Evolutionary conservation across 192 early-diverging fungal species (phyloP).

Genomic region (Coemansia sp.): DNA sequence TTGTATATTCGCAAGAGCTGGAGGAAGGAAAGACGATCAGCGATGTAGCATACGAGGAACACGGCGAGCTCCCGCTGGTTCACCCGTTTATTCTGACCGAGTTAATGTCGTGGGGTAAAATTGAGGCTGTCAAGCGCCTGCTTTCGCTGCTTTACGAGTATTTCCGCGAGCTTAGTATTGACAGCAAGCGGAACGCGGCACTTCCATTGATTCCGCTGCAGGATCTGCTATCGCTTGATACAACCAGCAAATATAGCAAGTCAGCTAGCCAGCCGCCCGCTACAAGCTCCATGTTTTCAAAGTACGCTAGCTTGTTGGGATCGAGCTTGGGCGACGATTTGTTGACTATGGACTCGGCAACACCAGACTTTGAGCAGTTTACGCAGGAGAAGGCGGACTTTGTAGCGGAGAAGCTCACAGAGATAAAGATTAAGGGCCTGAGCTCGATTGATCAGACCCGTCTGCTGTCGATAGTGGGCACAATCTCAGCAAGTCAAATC

Average conservation of each 20-base stretch:
- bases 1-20: conserved; percentile 22
- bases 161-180: conserved; percentile 33
- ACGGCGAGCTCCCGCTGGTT: conserved; percentile 46
- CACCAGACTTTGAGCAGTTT: conserved; percentile 38
- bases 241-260: background rate
- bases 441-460: conserved; percentile 67
- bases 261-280: background rate
- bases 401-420: conserved; percentile 37
- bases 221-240: conserved; percentile 17
- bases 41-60: conserved; percentile 40
- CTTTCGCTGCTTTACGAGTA: conserved; percentile 44
- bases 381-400: conserved; percentile 45
- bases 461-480: conserved; percentile 75
- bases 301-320: conserved; percentile 31
- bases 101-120: conserved; percentile 52
- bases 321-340: conserved; percentile 2
- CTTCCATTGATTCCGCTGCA: conserved; percentile 36
- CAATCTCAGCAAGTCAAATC: conserved; percentile 50
- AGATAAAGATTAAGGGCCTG: conserved; percentile 55
- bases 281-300: background rate
- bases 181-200: conserved; percentile 9
- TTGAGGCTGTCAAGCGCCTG: conserved; percentile 30
- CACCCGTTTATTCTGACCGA: conserved; percentile 48
- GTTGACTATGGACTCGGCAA: conserved; percentile 2
- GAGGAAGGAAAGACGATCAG: conserved; percentile 17